These are phyloP conservation scores for Hypoxylon rickii DNA, from an alignment of 495 filamentous ascomycete genomes.

Conservation along the genomic window DNA sequence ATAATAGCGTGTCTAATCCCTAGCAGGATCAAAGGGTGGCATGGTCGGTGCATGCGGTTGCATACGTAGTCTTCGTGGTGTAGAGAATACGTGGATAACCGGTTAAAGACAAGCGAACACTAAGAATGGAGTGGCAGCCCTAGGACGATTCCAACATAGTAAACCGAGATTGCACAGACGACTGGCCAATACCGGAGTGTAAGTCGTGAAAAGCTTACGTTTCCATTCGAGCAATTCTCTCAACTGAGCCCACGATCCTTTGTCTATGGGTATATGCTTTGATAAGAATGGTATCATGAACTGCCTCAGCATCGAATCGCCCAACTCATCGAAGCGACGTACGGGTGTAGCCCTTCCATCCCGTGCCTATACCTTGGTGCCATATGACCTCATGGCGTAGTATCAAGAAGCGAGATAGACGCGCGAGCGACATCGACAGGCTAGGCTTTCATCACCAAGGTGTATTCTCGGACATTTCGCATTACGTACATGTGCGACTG, in stretches of 20 bases:
- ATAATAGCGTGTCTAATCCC: too few relatives aligned
- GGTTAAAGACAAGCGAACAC: slow-evolving; percentile 6
- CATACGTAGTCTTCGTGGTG: slow-evolving; percentile 1
- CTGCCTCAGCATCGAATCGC: slow-evolving; percentile 1
- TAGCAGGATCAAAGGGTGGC: slow-evolving; percentile 5
- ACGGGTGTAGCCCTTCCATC: slow-evolving; percentile 12
- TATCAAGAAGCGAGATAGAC: slow-evolving; percentile 26
- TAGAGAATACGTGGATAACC: slow-evolving; percentile 15
- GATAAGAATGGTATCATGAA: slow-evolving; percentile 11
- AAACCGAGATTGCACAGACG: slow-evolving; percentile 7
- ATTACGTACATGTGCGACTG: slow-evolving; percentile 31
- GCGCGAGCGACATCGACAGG: slow-evolving; percentile 9
- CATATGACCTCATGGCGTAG: slow-evolving; percentile 29
- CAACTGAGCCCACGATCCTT: not conserved
- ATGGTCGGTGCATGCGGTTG: not conserved
- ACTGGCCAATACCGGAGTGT: slow-evolving; percentile 11
- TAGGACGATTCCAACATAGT: not conserved
- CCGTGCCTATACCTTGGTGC: slow-evolving; percentile 16
- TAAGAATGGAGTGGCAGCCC: slow-evolving; percentile 5
- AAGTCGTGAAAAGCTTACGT: slow-evolving; percentile 12
- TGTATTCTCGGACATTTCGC: slow-evolving; percentile 9
- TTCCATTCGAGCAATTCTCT: not conserved
- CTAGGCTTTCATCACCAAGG: slow-evolving; percentile 11
- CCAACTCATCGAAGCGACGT: slow-evolving; percentile 1
- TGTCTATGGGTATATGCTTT: not conserved